Evolutionary conservation across 1,284 basidiomycete species (phyloP).

Genomic region (Omphalotus olearius): DNA sequence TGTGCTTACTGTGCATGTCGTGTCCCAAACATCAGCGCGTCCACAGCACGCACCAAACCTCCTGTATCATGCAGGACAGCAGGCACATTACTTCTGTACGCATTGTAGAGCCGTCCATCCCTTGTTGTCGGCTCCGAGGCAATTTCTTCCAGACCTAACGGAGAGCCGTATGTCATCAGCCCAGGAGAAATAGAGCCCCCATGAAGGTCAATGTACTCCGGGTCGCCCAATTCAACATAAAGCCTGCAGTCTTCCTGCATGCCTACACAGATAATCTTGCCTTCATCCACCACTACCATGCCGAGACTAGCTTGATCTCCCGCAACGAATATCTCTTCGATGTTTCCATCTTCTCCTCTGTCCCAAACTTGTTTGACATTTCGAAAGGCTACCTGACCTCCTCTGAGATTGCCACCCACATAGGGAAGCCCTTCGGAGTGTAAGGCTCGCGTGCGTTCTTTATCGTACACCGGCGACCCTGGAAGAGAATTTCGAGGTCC

Average conservation of each 20-base stretch:
- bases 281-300: slow-evolving; percentile 39
- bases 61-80: slow-evolving; percentile 47
- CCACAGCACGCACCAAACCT: slow-evolving; percentile 57
- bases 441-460: slow-evolving; percentile 47
- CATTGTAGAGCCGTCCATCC: slow-evolving; percentile 56
- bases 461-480: slow-evolving; percentile 41
- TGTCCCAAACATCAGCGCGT: slow-evolving; percentile 69
- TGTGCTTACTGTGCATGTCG: slow-evolving; percentile 61
- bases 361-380: slow-evolving; percentile 40
- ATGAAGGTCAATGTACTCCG: slow-evolving; percentile 33
- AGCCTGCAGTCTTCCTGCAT: slow-evolving; percentile 24
- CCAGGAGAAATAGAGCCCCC: slow-evolving; percentile 52
- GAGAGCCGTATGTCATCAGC: slow-evolving; percentile 57
- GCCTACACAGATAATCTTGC: slow-evolving; percentile 36
- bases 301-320: slow-evolving; percentile 22
- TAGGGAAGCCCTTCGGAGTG: slow-evolving; percentile 64
- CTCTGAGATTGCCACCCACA: slow-evolving; percentile 33
- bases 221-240: slow-evolving; percentile 14
- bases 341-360: neutral
- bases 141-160: slow-evolving; percentile 65
- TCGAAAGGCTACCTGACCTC: slow-evolving; percentile 40
- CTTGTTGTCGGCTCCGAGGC: slow-evolving; percentile 60
- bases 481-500: slow-evolving; percentile 14
- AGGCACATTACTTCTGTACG: slow-evolving; percentile 42
- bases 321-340: slow-evolving; percentile 20